Conservation (phyloP, 2,329 filamentous ascomycete genomes). For the Neopestalotiopsis sp. region DNA sequence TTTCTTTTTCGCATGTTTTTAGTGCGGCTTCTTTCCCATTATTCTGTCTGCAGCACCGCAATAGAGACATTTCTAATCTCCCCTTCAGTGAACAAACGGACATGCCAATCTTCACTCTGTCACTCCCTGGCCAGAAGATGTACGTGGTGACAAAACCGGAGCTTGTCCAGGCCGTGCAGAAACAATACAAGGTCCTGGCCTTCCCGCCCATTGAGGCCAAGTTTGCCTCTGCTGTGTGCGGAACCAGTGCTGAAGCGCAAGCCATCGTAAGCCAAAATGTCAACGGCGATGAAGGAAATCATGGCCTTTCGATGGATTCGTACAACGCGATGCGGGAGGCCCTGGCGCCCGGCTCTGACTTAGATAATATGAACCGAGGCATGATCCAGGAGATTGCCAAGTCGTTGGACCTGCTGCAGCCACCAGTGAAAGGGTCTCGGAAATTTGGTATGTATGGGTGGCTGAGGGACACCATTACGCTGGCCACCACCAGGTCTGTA, state of each 20-base stretch:
- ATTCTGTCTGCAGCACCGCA: background rate
- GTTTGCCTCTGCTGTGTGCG: slow-evolving; percentile 35
- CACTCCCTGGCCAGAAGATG: slow-evolving; percentile 44
- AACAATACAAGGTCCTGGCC: slow-evolving; percentile 39
- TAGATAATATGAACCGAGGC: background rate
- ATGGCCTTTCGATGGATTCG: background rate
- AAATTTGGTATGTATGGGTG: slow-evolving; percentile 40
- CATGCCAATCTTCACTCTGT: slow-evolving; percentile 45
- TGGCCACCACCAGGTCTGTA: slow-evolving; percentile 43
- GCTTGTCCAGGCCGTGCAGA: slow-evolving; percentile 43
- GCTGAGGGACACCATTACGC: slow-evolving; percentile 45
- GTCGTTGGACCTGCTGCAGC: background rate
- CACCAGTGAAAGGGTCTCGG: background rate
- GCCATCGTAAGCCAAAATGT: slow-evolving; percentile 35
- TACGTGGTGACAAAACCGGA: slow-evolving; percentile 44
- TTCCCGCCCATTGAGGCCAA: slow-evolving; percentile 44
- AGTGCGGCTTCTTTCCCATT: no score
- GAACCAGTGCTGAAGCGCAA: slow-evolving; percentile 33
- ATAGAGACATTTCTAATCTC: background rate
- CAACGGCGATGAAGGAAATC: slow-evolving; percentile 40
- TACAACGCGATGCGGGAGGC: background rate
- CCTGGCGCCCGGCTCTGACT: background rate
- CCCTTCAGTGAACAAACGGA: slow-evolving; percentile 18
- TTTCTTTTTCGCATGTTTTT: no score
- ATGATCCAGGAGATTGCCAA: background rate